These are phyloP conservation scores for Elaeis guineensis DNA, from an alignment of 176 grass and related monocot species.

Conservation along the genomic window DNA sequence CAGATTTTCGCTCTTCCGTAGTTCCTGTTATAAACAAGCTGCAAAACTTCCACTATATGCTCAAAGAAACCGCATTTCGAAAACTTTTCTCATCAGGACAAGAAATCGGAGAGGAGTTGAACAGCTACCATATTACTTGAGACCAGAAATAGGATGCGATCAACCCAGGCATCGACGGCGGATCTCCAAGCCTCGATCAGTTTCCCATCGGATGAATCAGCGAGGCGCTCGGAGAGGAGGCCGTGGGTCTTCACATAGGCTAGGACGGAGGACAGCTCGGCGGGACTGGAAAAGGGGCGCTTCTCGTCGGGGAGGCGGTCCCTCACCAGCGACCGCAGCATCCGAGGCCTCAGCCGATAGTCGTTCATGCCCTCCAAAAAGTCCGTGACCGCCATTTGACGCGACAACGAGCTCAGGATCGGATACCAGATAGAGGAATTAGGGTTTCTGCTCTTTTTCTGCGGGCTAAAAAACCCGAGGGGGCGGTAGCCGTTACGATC, in stretches of 20 bases:
- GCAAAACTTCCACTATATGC: too few species aligned
- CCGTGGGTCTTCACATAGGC: conserved; percentile 26
- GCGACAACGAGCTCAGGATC: not conserved
- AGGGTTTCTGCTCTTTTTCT: too few species aligned
- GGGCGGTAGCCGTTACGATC: too few species aligned
- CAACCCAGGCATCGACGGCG: conserved; percentile 40
- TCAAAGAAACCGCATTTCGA: too few species aligned
- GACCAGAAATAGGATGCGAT: conserved; percentile 23
- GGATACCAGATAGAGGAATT: too few species aligned
- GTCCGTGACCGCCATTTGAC: conserved; percentile 1
- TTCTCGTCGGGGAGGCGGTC: conserved; percentile 13
- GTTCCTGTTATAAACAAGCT: too few species aligned
- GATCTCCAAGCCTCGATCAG: conserved; percentile 25
- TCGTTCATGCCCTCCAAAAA: conserved; percentile 20
- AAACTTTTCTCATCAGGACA: not conserved
- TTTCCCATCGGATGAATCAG: conserved; percentile 9
- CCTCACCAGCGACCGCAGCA: conserved; percentile 22
- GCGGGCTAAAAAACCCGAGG: too few species aligned
- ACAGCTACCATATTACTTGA: conserved; percentile 33
- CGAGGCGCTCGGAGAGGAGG: conserved; percentile 21
- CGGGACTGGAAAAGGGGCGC: not conserved
- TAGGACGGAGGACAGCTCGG: conserved; percentile 13
- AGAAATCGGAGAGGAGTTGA: not conserved
- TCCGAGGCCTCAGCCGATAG: conserved; percentile 16
- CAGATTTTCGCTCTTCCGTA: too few species aligned